Conservation (phyloP, 2,329 filamentous ascomycete species). For the Penicillium vulpinum region DNA sequence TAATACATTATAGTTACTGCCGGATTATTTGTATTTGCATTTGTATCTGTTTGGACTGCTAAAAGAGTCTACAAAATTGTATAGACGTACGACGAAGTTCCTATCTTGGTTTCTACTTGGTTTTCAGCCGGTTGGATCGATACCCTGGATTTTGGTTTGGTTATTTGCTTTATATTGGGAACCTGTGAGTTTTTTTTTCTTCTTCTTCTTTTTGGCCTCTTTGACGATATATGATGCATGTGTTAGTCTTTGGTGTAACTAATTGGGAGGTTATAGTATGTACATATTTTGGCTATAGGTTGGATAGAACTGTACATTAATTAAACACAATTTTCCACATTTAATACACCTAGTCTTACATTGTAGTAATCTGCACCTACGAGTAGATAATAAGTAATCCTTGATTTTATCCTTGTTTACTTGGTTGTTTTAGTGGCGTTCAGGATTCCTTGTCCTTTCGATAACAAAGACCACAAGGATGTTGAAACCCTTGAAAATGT, state of each 20-base stretch:
- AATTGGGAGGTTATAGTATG: neutral
- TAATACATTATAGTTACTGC: constrained; percentile 57
- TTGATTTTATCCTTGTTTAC: neutral
- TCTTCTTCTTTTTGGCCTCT: neutral
- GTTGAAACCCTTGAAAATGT: neutral
- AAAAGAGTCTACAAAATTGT: constrained; percentile 83
- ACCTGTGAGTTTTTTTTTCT: neutral
- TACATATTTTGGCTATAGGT: neutral
- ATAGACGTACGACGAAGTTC: constrained; percentile 39
- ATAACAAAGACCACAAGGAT: neutral
- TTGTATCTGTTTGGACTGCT: constrained; percentile 76
- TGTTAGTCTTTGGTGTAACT: neutral
- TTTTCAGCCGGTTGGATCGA: constrained; percentile 1
- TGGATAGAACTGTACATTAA: constrained; percentile 11
- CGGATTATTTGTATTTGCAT: constrained; percentile 74
- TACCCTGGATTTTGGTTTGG: constrained; percentile 10
- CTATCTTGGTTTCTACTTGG: neutral
- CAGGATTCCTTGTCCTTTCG: neutral
- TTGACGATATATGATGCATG: constrained; percentile 13
- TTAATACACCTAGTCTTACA: neutral
- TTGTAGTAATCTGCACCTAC: neutral
- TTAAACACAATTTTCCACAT: no score
- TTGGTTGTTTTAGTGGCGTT: neutral
- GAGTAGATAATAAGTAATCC: neutral
- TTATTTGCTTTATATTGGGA: neutral